Base-by-base conservation (phyloP, 164 flowering plant genomes). In the Dillenia turbinata region DNA sequence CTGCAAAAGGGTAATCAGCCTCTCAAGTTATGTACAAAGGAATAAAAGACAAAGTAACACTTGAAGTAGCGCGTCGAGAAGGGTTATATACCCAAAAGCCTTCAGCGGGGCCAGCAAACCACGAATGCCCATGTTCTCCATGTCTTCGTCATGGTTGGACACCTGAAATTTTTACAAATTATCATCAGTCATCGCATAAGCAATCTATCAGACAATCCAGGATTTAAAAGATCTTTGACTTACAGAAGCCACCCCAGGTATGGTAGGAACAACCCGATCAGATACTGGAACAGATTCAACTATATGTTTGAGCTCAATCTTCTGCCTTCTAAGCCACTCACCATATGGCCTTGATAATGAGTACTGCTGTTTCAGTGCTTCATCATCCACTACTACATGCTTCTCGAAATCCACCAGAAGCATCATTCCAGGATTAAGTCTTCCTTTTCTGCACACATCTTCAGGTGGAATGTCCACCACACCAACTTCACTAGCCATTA, bases 401-500 rank as follows among this genome's bases (percentile, higher is more conserved):
- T 95, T 92, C 57, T 92, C 96, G 75, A 95, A 95, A 77, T 95
- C 99, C 45, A 95, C 99, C 66, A 95, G 71, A 69, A 95, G 92
- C 99, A 95, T 95, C 99, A 95, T 95, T 45, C 99, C 99, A 65
- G 99, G 99, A 71, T 95, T 95, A 8, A 95, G 91, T 74, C 99
- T 85, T 65, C 99, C 99, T 75, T 95, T 95, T 71, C 85, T 79
- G 53, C 69, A 48, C 14, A 95, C 97, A 75, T 95, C 99, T 71
- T 87, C 89, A 14, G 99, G 93, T 14, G 94, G 86, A 66, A 95
- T 82, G 69, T 95, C 98, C 22, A 95, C 97, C 5, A 92, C 99
- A 58, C 99, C 99, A 72, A 95, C 99, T 81, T 95, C 99, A 83
- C 99, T 95, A 12, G 98, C 99, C 99, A 95, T 92, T 63, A 95